Base-by-base conservation (phyloP, 139 green algal genomes). In the Chlorella sp. region DNA sequence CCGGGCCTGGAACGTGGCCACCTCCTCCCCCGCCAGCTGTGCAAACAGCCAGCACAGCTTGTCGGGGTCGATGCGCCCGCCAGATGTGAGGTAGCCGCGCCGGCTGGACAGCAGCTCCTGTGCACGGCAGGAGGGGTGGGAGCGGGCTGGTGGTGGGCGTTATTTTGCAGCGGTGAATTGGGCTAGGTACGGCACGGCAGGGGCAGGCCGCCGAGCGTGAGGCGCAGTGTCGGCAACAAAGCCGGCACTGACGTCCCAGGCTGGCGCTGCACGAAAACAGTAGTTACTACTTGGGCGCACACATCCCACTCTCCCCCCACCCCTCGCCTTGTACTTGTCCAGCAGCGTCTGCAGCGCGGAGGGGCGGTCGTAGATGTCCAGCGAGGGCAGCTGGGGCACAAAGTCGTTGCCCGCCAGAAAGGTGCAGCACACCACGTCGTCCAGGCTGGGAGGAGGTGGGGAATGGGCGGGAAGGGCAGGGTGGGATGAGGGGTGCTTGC, bases 351-450 rank as follows among this genome's bases (percentile, higher is more conserved):
- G 91, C 79, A 98, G 94, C 1, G 94, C 95, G 55, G 87, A 87
- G 81, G 92, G 91, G 17, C 82, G 81, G 83, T 94, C 91, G 78
- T 94, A 94, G 82, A 98, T 97, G 87, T 98, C 95, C 17, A 98
- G 90, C 39, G 94, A 97, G 36, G 96, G 96, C 71, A 97, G 90
- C 85, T 95, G 91, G 2, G 96, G 96, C 82, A 98, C 82, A 78
- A 98, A 98, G 88, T 98, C 96, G 78, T 98, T 98, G 84, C 96
- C 96, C 62, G 96, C 94, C 85, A 98, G 91, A 81, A 98, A 98
- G 34, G 92, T 98, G 68, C 98, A 94, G 67, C 97, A 93, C 65
- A 98, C 93, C 57, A 97, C 89, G 76, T 98, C 96, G 68, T 98
- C 70, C 70, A 36, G 70, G 25, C 38, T 23, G 70, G 25, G 4